Conservation (phyloP, 495 filamentous ascomycete species). For the Clohesyomyces aquaticus region DNA sequence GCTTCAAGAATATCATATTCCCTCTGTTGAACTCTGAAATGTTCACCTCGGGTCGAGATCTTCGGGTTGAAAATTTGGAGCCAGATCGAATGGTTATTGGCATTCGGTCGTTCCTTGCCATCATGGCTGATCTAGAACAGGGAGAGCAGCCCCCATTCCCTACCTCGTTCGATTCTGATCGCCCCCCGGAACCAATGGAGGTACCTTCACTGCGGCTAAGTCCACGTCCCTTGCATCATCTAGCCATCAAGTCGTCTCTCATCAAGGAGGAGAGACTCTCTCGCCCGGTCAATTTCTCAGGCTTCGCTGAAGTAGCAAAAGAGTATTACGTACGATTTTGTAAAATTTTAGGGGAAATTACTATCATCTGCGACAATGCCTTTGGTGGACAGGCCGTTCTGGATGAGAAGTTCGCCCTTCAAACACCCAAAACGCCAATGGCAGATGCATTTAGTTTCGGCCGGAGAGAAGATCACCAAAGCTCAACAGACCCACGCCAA, state of each 20-base stretch:
- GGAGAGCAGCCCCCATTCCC: constrained; percentile 85
- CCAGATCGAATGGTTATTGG: constrained; percentile 96
- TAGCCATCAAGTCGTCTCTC: constrained; percentile 42
- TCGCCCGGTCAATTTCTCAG: constrained; percentile 72
- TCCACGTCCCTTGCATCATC: constrained; percentile 45
- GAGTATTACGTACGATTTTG: constrained; percentile 89
- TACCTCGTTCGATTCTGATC: constrained; percentile 44
- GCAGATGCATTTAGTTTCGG: constrained; percentile 90
- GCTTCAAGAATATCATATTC: constrained; percentile 89
- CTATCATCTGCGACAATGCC: constrained; percentile 90
- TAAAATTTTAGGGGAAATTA: constrained; percentile 93
- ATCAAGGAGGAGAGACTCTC: constrained; percentile 63
- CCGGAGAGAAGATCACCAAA: constrained; percentile 76
- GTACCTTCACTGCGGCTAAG: constrained; percentile 40
- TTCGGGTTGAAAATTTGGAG: constrained; percentile 90
- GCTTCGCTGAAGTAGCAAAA: constrained; percentile 73
- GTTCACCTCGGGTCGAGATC: constrained; percentile 75
- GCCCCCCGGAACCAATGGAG: constrained; percentile 36
- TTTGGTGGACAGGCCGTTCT: constrained; percentile 94
- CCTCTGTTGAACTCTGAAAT: constrained; percentile 91
- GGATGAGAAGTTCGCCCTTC: constrained; percentile 88
- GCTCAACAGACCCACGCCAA: constrained; percentile 79
- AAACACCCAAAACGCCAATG: constrained; percentile 89
- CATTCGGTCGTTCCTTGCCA: constrained; percentile 87
- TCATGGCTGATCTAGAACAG: constrained; percentile 93